phyloP scores from a whole-genome alignment of 306 rosid species.

The Cercis canadensis region DNA sequence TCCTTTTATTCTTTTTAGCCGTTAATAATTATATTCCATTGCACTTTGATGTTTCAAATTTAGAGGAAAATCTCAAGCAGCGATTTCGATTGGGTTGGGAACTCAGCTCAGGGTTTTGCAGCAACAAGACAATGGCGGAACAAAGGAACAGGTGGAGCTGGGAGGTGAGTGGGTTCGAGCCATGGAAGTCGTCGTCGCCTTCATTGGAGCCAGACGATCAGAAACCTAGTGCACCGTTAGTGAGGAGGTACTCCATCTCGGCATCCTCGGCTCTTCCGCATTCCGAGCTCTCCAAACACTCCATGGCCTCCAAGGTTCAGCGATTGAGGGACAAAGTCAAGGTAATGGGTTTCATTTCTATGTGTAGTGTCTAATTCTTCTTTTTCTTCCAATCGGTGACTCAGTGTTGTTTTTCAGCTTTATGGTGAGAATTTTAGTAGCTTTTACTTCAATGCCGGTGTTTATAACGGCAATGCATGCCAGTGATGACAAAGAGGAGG shows the following conservation, averaged over 20 bases:
- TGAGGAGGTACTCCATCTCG: constrained; percentile 80
- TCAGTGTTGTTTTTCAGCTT: constrained; percentile 19
- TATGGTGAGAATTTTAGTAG: constrained; percentile 20
- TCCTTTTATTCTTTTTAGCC: not conserved
- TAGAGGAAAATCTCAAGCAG: constrained; percentile 33
- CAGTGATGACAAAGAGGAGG: constrained; percentile 2
- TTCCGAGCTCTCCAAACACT: constrained; percentile 53
- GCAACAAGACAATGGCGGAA: constrained; percentile 65
- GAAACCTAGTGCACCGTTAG: constrained; percentile 60
- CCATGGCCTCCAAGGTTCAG: constrained; percentile 65
- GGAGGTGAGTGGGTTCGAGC: constrained; percentile 96
- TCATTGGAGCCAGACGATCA: constrained; percentile 58
- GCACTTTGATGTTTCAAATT: constrained; percentile 41
- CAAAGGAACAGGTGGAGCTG: constrained; percentile 93
- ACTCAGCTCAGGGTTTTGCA: constrained; percentile 37
- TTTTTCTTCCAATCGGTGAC: not conserved
- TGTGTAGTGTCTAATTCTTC: constrained; percentile 25
- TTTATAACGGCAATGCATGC: not conserved
- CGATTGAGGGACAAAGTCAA: constrained; percentile 74
- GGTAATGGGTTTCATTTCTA: constrained; percentile 53
- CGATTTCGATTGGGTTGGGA: not conserved
- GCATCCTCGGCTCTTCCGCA: constrained; percentile 65
- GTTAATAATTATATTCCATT: not conserved
- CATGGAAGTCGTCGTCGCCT: constrained; percentile 66
- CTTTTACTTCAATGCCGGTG: constrained; percentile 11